Conservation (phyloP, 345 rosid species). For the Combretum micranthum region DNA sequence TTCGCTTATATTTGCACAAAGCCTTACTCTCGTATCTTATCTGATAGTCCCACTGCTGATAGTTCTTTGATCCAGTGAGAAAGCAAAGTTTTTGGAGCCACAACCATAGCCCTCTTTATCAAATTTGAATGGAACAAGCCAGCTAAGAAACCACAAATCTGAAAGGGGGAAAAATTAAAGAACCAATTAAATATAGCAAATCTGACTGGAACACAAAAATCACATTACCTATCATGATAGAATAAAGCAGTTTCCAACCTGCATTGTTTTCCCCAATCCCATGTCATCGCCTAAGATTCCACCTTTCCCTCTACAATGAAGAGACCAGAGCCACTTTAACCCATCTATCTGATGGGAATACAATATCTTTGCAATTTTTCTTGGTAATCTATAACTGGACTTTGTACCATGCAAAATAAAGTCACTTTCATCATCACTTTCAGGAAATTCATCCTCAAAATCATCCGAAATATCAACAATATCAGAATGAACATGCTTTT, state of each 20-base stretch:
- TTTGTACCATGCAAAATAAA: conserved; percentile 43
- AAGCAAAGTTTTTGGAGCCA: conserved; percentile 91
- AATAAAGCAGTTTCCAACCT: conserved; percentile 36
- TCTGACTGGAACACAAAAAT: not conserved
- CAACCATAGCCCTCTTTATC: conserved; percentile 77
- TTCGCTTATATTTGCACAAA: conserved; percentile 5
- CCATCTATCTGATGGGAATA: conserved; percentile 90
- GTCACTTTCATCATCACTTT: conserved; percentile 35
- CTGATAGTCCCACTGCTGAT: conserved; percentile 76
- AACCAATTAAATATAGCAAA: conserved; percentile 4
- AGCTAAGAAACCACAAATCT: conserved; percentile 91
- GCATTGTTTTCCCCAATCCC: conserved; percentile 99
- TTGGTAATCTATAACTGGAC: conserved; percentile 43
- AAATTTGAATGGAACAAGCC: conserved; percentile 76
- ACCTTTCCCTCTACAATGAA: conserved; percentile 85
- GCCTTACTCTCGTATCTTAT: conserved; percentile 77
- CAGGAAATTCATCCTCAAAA: conserved; percentile 19
- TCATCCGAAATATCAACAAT: conserved; percentile 25
- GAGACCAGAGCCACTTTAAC: conserved; percentile 89
- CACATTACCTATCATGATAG: not conserved
- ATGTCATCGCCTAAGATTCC: conserved; percentile 98
- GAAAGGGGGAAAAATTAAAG: conserved; percentile 13
- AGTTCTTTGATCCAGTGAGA: conserved; percentile 97
- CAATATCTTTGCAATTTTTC: conserved; percentile 55
- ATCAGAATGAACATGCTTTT: conserved; percentile 27